phyloP scores from a whole-genome alignment of 2,329 filamentous ascomycete species.

The Monosporascus sp. region DNA sequence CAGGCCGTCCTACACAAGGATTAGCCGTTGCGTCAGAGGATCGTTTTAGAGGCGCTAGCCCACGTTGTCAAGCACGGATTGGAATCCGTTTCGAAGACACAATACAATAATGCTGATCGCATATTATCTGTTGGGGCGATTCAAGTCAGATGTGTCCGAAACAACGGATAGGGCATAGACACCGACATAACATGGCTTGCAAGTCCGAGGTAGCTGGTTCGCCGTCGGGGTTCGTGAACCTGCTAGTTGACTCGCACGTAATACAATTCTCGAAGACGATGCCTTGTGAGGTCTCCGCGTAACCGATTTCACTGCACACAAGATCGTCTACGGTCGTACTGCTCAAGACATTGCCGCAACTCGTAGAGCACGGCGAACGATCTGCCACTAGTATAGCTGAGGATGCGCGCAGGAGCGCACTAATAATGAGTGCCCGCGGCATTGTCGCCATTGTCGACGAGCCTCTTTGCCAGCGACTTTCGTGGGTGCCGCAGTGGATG shows the following conservation, averaged over 20 bases:
- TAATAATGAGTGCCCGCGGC: constrained; percentile 13
- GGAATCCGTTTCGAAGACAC: constrained; percentile 41
- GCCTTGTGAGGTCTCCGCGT: constrained; percentile 33
- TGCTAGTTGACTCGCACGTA: constrained; percentile 46
- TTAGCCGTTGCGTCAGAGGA: constrained; percentile 17
- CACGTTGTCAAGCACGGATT: constrained; percentile 51
- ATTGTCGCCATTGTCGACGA: constrained; percentile 6
- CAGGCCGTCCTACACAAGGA: constrained; percentile 43
- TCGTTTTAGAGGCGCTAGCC: constrained; percentile 5
- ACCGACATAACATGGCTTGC: constrained; percentile 51
- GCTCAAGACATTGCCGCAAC: constrained; percentile 50
- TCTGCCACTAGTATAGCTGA: constrained; percentile 37
- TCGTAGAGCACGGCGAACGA: constrained; percentile 43
- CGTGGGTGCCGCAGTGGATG: not conserved
- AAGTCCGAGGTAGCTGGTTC: constrained; percentile 40
- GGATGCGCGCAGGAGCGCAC: constrained; percentile 16
- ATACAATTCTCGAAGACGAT: constrained; percentile 49
- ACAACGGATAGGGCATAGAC: not conserved
- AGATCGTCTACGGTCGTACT: constrained; percentile 42
- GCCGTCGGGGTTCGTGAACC: constrained; percentile 33
- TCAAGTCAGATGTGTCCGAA: constrained; percentile 11
- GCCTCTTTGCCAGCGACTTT: constrained; percentile 3
- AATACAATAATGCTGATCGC: constrained; percentile 50
- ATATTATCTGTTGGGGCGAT: constrained; percentile 44
- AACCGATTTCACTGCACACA: constrained; percentile 39